Conservation (phyloP, 495 filamentous ascomycete genomes). For the Lophiotrema nucula region DNA sequence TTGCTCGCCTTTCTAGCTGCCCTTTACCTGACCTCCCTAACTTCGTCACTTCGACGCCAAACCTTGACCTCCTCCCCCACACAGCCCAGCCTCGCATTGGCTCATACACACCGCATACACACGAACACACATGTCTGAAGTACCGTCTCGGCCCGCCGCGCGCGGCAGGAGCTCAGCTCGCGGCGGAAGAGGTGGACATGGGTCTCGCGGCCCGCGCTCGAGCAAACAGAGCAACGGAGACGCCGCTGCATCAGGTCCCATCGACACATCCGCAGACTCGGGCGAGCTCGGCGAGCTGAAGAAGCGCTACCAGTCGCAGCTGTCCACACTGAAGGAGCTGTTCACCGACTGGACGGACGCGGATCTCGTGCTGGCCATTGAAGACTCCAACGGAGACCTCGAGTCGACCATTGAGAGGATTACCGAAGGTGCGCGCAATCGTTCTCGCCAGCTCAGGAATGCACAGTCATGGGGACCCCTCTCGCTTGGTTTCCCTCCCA, state of each 20-base stretch:
- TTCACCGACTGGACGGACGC: slow-evolving; percentile 91
- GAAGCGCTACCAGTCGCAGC: slow-evolving; percentile 73
- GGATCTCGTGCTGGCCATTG: slow-evolving; percentile 84
- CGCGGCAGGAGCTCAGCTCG: slow-evolving; percentile 79
- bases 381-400: slow-evolving; percentile 89
- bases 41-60: slow-evolving; percentile 4
- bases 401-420: slow-evolving; percentile 83
- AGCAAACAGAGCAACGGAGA: slow-evolving; percentile 72
- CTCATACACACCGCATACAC: slow-evolving; percentile 14
- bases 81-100: slow-evolving; percentile 4
- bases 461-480: not conserved
- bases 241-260: slow-evolving; percentile 45
- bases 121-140: slow-evolving; percentile 77
- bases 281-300: slow-evolving; percentile 89
- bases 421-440: slow-evolving; percentile 70
- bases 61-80: slow-evolving; percentile 3
- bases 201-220: slow-evolving; percentile 58
- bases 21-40: slow-evolving; percentile 13
- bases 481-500: not conserved
- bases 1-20: slow-evolving; percentile 22
- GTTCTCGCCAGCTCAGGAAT: not conserved
- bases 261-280: slow-evolving; percentile 71
- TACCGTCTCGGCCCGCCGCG: slow-evolving; percentile 72
- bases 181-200: slow-evolving; percentile 77
- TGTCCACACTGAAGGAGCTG: slow-evolving; percentile 79